A percentile compares a stretch with the other conserved stretches of the same genome.
phyloP scores from a whole-genome alignment of 768 basidiomycete species.

The Ephemerocybe angulata region DNA sequence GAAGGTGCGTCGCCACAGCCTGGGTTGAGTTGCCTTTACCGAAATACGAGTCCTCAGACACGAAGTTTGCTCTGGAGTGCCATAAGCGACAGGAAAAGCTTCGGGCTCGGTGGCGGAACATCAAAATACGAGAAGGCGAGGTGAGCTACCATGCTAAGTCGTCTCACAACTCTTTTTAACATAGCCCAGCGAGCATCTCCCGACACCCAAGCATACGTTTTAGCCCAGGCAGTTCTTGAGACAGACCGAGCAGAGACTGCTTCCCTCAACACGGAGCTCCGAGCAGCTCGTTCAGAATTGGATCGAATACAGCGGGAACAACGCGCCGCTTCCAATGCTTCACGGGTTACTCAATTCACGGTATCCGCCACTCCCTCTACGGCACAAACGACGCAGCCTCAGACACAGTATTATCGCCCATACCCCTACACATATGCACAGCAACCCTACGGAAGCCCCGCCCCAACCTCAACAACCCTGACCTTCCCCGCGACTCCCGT shows the following conservation, averaged over 20 bases:
- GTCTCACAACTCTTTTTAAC: not conserved
- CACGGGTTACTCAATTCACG: slow-evolving; percentile 41
- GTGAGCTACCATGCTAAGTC: slow-evolving; percentile 33
- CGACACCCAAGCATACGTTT: slow-evolving; percentile 58
- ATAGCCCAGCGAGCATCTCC: slow-evolving; percentile 51
- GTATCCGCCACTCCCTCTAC: slow-evolving; percentile 27
- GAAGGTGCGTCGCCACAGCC: slow-evolving; percentile 35
- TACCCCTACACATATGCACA: slow-evolving; percentile 64
- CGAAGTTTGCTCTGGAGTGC: slow-evolving; percentile 66
- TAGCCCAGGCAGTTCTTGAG: slow-evolving; percentile 64
- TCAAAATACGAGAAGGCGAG: slow-evolving; percentile 52
- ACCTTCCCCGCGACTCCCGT: slow-evolving; percentile 22
- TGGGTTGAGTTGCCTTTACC: slow-evolving; percentile 6
- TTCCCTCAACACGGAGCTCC: slow-evolving; percentile 54
- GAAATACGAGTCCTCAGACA: slow-evolving; percentile 43
- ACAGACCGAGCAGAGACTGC: slow-evolving; percentile 62
- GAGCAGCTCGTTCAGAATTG: slow-evolving; percentile 57
- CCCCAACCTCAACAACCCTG: slow-evolving; percentile 34
- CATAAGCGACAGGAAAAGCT: slow-evolving; percentile 54
- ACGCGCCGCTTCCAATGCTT: slow-evolving; percentile 43
- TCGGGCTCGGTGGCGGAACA: slow-evolving; percentile 53
- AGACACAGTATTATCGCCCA: slow-evolving; percentile 57
- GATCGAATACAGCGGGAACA: slow-evolving; percentile 71
- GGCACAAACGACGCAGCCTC: slow-evolving; percentile 18
- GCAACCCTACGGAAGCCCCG: slow-evolving; percentile 45